Evolutionary conservation across 2,329 filamentous ascomycete genomes (phyloP), one percentile per base, ranked within the genome.

Genomic region (Orbilia ellipsospora): DNA sequence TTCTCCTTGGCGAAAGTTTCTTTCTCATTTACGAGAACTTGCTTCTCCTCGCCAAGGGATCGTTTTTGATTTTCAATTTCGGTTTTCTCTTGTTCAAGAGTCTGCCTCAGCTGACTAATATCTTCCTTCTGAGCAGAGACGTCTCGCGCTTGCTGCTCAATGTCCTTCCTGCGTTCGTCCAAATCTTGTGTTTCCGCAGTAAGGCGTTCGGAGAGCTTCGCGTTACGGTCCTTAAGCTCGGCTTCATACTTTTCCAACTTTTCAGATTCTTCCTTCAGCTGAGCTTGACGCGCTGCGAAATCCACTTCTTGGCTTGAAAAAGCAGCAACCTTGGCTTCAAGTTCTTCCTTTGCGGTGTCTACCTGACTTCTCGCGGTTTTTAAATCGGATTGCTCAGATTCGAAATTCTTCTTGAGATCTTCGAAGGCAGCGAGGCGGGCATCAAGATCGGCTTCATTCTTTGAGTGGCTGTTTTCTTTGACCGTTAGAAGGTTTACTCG

Each of bases 201-300:
- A 16, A 66, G 23, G 4, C 55, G 68, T 12, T 61, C 36, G 7
- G 31, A 20, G 10, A 61, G 13, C 28, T 65, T 28, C 4, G 23
- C 40, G 20, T 73, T 62, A 23, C 62, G 69, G 31, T 45, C 50
- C 45, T 42, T 40, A 23, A 73, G 68, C n/a, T 66, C 55, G 15
- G 23, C 44, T 1, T 23, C 55, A 13, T 59, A 31, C 45, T 42
- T 48, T 20, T 48, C 54, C 2, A 66, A n/a, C 28, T 36, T 20
- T 36, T 65, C 48, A 18, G 45, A 15, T 40, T 60, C 36, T 52
- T 73, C 48, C 12, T 50, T 45, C 15, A 73, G 36, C 8, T 60
- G 54, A 6, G 16, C 16, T 66, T 73, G 61, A 23, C 60, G 45
- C 8, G 23, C 23, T 23, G 52, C 59, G 4, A 28, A 62, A 26